Conservation (phyloP, 2,329 filamentous ascomycete genomes). For the Pseudopyrenochaeta lycopersici region DNA sequence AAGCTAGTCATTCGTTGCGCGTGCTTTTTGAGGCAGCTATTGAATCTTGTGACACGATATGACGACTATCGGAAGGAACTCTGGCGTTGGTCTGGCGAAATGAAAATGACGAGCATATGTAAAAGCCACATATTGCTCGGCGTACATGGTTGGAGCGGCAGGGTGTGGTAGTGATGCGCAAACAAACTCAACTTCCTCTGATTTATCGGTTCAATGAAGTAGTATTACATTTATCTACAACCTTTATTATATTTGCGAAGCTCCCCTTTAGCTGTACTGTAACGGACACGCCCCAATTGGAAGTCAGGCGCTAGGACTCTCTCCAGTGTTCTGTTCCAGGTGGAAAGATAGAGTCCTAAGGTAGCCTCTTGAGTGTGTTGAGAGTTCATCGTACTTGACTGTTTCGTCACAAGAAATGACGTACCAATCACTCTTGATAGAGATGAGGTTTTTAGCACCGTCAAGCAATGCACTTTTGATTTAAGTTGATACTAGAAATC, state of each 20-base stretch:
- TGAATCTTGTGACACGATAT: not conserved
- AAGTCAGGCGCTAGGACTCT: too few relatives aligned
- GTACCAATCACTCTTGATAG: too few relatives aligned
- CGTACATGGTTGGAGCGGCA: not conserved
- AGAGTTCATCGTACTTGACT: not conserved
- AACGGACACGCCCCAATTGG: too few relatives aligned
- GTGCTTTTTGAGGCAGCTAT: not conserved
- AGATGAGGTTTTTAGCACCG: too few relatives aligned
- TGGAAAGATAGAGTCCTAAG: too few relatives aligned
- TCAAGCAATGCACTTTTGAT: too few relatives aligned
- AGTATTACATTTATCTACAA: not conserved
- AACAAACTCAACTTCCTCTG: not conserved
- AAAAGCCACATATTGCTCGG: not conserved
- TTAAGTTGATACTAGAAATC: too few relatives aligned
- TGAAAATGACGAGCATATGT: not conserved
- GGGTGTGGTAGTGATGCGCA: not conserved
- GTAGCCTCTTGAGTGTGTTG: too few relatives aligned
- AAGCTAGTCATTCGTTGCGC: constrained; percentile 10
- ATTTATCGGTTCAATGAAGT: not conserved
- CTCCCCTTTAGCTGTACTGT: too few relatives aligned
- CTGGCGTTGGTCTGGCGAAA: not conserved
- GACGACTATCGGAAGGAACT: not conserved
- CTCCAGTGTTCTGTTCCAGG: too few relatives aligned
- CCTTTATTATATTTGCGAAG: not conserved
- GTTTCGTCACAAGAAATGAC: not conserved